Evolutionary conservation across 108 stramenopile species (phyloP), one percentile per base, ranked within the genome.

Genomic region (Cyclostephanos tholiformis): DNA sequence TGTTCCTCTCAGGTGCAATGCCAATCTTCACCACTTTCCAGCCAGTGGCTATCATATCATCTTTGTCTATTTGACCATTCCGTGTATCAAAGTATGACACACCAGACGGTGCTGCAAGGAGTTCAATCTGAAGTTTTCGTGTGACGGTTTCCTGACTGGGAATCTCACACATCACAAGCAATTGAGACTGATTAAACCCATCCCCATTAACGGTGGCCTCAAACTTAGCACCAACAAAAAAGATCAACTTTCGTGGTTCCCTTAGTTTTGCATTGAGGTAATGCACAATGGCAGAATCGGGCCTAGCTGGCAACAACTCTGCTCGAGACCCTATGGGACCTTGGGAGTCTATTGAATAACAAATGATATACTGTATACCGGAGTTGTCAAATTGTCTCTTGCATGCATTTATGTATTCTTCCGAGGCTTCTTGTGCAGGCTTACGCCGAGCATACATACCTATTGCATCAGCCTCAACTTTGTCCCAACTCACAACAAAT

Each of bases 181-280:
- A 27, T 22, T 75, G 65, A 6, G 74, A 56, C 50, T 52, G 29
- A 43, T 35, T 41, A 35, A 29, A 35, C 13, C 63, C 63, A n/a
- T 51, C 38, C 19, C 30, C 32, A 52, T 73, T 73, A 41, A 63
- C 26, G 0, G 74, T 75, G 14, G 53, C 32, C 55, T 67, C 65
- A 46, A 75, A 75, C 20, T 58, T 23, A 7, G 74, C 74, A 10
- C 74, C 74, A 38, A 44, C 44, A 23, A 38, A 67, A 41, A 75
- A 66, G 4, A 75, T 39, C 16, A 75, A 57, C 19, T 22, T 39
- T 12, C 20, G 22, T 14, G 62, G 50, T 41, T 75, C 74, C 32
- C 39, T 65, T 7, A 58, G 29, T 20, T 65, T 44, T 4, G 20
- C 19, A 56, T 75, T 66, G 41, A 75, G 26, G 14, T n/a, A 6